Percentiles rank a stretch among this genome's conserved stretches.
These are phyloP conservation scores for Taphrina confusa DNA, from an alignment of 1,139 yeast species.

Conservation along the genomic window DNA sequence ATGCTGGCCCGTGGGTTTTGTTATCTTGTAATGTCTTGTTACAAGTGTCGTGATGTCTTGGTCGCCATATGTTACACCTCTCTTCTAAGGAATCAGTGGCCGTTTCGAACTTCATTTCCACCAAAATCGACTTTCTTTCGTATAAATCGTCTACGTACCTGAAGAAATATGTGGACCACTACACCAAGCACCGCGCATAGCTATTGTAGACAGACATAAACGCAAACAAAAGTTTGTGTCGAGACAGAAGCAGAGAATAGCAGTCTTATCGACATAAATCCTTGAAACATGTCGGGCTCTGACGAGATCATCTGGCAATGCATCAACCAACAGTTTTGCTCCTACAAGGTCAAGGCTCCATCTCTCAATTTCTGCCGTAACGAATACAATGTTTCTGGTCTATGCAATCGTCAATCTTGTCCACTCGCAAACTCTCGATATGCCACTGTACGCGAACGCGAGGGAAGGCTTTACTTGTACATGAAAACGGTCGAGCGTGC, in stretches of 20 bases:
- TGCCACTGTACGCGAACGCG: slow-evolving; percentile 88
- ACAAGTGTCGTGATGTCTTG: no score
- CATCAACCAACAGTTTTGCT: slow-evolving; percentile 84
- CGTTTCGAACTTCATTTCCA: slow-evolving; percentile 13
- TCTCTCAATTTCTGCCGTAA: slow-evolving; percentile 46
- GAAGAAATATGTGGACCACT: slow-evolving; percentile 8
- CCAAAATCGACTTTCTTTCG: not conserved
- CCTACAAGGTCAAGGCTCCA: slow-evolving; percentile 65
- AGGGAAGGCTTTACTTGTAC: slow-evolving; percentile 83
- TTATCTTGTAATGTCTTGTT: no score
- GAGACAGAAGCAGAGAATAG: no score
- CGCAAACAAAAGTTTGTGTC: no score
- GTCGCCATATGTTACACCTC: no score
- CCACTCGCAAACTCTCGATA: slow-evolving; percentile 94
- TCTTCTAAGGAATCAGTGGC: no score
- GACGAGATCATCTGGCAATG: slow-evolving; percentile 84
- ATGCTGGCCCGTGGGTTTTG: no score
- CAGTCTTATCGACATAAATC: no score
- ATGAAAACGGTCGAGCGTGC: slow-evolving; percentile 98
- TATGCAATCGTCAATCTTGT: slow-evolving; percentile 89
- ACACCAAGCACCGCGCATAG: not conserved
- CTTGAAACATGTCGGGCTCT: slow-evolving; percentile 18
- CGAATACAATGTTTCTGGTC: slow-evolving; percentile 82
- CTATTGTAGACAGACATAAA: no score
- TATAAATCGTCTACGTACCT: not conserved